These are phyloP conservation scores for Papiliotrema fonsecae DNA, from an alignment of 1,284 basidiomycete species.

Conservation along the genomic window DNA sequence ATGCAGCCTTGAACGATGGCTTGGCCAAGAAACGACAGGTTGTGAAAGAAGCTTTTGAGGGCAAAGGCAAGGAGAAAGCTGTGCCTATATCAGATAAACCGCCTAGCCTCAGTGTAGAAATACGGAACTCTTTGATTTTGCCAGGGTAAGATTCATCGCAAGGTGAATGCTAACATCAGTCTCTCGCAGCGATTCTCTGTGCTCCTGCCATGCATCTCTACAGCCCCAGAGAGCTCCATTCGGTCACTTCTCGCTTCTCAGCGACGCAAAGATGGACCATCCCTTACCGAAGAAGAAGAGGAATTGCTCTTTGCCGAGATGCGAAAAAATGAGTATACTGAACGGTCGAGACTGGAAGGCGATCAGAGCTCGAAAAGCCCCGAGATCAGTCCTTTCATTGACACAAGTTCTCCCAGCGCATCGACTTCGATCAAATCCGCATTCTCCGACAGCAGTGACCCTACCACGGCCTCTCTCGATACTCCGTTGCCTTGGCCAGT, in stretches of 20 bases:
- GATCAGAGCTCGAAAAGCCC: too few species aligned
- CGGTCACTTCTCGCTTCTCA: conserved; percentile 38
- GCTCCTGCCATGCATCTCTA: conserved; percentile 34
- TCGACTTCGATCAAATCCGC: neutral
- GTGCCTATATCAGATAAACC: conserved; percentile 8
- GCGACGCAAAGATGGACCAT: conserved; percentile 31
- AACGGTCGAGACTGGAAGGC: neutral
- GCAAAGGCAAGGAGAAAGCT: neutral
- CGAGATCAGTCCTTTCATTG: too few species aligned
- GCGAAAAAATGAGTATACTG: conserved; percentile 8
- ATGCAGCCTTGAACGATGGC: neutral
- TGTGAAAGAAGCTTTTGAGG: neutral
- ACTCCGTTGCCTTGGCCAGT: neutral
- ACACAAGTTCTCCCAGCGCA: neutral
- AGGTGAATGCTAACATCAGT: conserved; percentile 10
- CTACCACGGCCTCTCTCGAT: neutral
- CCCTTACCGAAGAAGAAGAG: conserved; percentile 40
- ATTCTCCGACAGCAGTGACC: conserved; percentile 2
- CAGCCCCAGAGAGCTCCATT: conserved; percentile 31
- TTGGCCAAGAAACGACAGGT: neutral
- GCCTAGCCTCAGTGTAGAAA: conserved; percentile 38
- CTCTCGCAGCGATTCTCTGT: conserved; percentile 43
- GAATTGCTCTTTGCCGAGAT: conserved; percentile 41
- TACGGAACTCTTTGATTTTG: conserved; percentile 42
- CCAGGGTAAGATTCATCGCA: conserved; percentile 30